phyloP scores from a whole-genome alignment of 2,329 filamentous ascomycete species.

The Ustulina deusta region DNA sequence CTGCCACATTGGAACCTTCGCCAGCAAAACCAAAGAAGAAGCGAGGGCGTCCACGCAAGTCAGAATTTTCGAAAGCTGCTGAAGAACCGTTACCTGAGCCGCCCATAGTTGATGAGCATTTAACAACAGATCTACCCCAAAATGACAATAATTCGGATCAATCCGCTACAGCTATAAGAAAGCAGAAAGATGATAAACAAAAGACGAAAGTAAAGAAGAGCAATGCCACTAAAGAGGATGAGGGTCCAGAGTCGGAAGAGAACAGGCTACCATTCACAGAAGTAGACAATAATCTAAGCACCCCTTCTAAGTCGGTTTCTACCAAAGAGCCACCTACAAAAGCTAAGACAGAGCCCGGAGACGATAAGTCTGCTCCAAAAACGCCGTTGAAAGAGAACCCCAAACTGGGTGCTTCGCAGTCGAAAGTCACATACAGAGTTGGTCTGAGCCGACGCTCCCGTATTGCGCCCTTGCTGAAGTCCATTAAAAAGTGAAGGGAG shows the following conservation, averaged over 20 bases:
- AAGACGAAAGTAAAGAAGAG: conserved; percentile 34
- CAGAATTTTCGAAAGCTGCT: conserved; percentile 38
- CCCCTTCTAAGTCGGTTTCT: conserved; percentile 34
- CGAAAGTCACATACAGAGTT: conserved; percentile 59
- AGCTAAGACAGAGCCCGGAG: conserved; percentile 13
- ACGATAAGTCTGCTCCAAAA: conserved; percentile 31
- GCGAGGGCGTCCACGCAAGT: conserved; percentile 49
- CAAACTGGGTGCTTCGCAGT: conserved; percentile 42
- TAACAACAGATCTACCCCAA: conserved; percentile 11
- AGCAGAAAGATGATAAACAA: conserved; percentile 23
- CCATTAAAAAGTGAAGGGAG: conserved; percentile 56
- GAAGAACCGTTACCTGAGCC: conserved; percentile 26
- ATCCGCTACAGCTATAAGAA: conserved; percentile 13
- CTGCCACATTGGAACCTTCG: conserved; percentile 33
- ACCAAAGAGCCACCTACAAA: conserved; percentile 1
- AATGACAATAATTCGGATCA: conserved; percentile 19
- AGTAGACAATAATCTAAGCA: conserved; percentile 40
- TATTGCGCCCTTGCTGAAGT: conserved; percentile 61
- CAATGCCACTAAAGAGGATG: conserved; percentile 21
- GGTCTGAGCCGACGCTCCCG: conserved; percentile 61
- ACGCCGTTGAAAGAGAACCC: conserved; percentile 37
- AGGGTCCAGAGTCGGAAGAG: conserved; percentile 26
- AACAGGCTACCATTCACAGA: conserved; percentile 41
- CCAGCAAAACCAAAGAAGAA: conserved; percentile 49
- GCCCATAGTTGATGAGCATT: conserved; percentile 11